Conservation (phyloP, 805 yeast genomes). For the Candida golubevii region DNA sequence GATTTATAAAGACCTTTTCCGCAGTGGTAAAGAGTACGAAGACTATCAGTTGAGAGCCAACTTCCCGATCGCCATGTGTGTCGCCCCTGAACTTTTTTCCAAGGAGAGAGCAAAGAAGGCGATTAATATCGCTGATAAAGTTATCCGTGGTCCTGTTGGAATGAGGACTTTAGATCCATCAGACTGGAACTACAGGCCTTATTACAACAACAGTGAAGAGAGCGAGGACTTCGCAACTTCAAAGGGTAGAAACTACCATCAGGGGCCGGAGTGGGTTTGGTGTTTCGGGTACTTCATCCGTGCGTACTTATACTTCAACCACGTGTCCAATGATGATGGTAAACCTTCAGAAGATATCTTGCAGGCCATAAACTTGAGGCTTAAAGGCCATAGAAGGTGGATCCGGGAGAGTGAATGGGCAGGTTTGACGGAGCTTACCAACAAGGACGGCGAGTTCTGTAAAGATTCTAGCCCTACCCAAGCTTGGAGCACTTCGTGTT, state of each 20-base stretch:
- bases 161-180: conserved; percentile 89
- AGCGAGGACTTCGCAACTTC: conserved; percentile 85
- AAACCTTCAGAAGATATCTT: conserved; percentile 49
- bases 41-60: conserved; percentile 93
- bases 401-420: conserved; percentile 81
- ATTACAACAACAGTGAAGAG: conserved; percentile 78
- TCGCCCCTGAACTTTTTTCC: conserved; percentile 87
- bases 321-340: conserved; percentile 32
- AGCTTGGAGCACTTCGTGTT: conserved; percentile 91
- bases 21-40: conserved; percentile 81
- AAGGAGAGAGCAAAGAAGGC: conserved; percentile 59
- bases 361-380: conserved; percentile 55
- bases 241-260: conserved; percentile 95
- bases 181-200: conserved; percentile 88
- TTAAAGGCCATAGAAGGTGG: conserved; percentile 67
- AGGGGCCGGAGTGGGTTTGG: conserved; percentile 99
- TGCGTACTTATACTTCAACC: conserved; percentile 60
- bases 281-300: conserved; percentile 80
- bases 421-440: conserved; percentile 88
- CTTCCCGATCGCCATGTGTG: conserved; percentile 89
- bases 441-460: conserved; percentile 79
- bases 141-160: conserved; percentile 85
- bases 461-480: conserved; percentile 90
- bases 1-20: conserved; percentile 82
- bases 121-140: conserved; percentile 63